Evolutionary conservation across 139 green algal species (phyloP), one percentile per base, ranked within the genome.

Genomic region (Volvox africanus): DNA sequence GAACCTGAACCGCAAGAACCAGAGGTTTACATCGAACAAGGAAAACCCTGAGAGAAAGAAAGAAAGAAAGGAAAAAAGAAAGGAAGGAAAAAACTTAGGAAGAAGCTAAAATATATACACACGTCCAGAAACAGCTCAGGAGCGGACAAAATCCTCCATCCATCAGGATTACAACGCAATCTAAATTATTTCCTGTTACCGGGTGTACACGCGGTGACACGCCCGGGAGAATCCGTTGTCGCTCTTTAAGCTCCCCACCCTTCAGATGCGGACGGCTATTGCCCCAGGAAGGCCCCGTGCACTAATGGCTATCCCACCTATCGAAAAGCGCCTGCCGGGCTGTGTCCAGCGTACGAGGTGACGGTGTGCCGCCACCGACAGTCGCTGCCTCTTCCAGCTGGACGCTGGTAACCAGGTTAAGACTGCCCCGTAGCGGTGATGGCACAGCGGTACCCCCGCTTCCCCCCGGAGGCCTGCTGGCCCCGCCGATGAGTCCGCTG

Each of bases 1-100:
- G 26, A 89, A 89, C 67, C 84, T 89, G 84, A 0, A 30, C 65
- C 65, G 65, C 65, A 24, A 73, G 65, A 28, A n/a, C n/a, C n/a
- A 73, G 21, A 73, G 6, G 65, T 28, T 26, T 30, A 9, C 65
- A 73, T 12, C 2, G 2, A 73, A 28, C 11, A 16, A 28, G 21
- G 24, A 28, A 6, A 24, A 28, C n/a, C n/a, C n/a, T n/a, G n/a
- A n/a, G n/a, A n/a, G n/a, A n/a, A n/a, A n/a, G n/a, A n/a, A n/a
- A n/a, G n/a, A n/a, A n/a, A n/a, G n/a, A n/a, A n/a, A n/a, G n/a
- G n/a, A n/a, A n/a, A n/a, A n/a, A n/a, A n/a, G n/a, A n/a, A n/a
- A n/a, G n/a, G n/a, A 24, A 73, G 5, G 21, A 28, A 12, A 2
- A 73, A 28, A 24, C 2, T 2, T 28, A 16, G 5, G 21, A 73